Evolutionary conservation across 441 rosid genomes (phyloP).

Genomic region (Adansonia gregorii): DNA sequence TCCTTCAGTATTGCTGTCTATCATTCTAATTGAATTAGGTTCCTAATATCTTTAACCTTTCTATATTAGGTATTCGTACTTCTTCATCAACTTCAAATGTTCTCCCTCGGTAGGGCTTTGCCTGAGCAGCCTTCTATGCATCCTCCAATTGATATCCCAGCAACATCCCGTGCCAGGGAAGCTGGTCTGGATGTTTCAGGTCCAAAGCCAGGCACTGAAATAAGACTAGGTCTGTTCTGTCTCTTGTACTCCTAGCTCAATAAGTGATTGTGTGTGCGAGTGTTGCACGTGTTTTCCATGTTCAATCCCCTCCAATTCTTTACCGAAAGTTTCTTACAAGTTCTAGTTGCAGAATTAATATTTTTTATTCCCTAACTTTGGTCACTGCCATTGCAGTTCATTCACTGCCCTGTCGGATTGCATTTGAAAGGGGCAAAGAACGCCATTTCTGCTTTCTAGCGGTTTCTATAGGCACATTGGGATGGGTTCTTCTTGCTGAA

Average conservation of each 20-base stretch:
- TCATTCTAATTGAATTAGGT: slow-evolving; percentile 21
- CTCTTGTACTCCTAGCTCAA: slow-evolving; percentile 14
- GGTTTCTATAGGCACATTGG: slow-evolving; percentile 62
- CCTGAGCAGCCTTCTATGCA: slow-evolving; percentile 76
- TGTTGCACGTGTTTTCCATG: neutral
- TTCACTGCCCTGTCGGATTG: slow-evolving; percentile 87
- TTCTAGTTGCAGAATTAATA: neutral
- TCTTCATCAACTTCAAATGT: slow-evolving; percentile 85
- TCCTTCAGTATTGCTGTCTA: neutral
- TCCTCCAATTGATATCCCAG: slow-evolving; percentile 52
- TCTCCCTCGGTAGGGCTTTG: slow-evolving; percentile 71
- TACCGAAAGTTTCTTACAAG: no score
- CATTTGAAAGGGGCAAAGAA: slow-evolving; percentile 95
- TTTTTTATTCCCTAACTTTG: slow-evolving; percentile 30
- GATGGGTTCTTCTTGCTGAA: slow-evolving; percentile 91
- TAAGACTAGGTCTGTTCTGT: slow-evolving; percentile 66
- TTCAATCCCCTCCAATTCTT: neutral
- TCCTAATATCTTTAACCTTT: slow-evolving; percentile 30
- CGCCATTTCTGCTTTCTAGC: slow-evolving; percentile 79
- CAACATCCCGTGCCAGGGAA: slow-evolving; percentile 60
- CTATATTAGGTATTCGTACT: slow-evolving; percentile 77
- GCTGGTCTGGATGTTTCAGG: slow-evolving; percentile 71
- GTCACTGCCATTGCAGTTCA: slow-evolving; percentile 64
- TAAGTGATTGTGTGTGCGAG: neutral
- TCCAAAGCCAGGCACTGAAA: slow-evolving; percentile 83